Evolutionary conservation across 139 green algal genomes (phyloP), one percentile per base, ranked within the genome.

Genomic region (Chlorella sp.): DNA sequence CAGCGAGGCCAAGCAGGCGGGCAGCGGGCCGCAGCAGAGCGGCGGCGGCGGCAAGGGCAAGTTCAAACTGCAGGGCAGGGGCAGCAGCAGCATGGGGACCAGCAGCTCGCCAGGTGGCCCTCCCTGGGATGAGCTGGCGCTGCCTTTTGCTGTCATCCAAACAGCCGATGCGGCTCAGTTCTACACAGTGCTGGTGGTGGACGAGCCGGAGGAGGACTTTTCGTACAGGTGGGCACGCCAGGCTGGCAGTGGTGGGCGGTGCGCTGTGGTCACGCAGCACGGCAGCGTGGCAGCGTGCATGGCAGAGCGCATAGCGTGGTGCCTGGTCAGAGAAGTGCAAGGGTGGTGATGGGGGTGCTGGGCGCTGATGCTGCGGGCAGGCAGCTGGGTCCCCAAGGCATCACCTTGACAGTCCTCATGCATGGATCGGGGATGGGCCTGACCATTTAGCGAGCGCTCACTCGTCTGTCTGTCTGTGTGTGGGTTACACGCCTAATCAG

Each of bases 181-280:
- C 71, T 89, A 89, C 85, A 83, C 85, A 0, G 85, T 83, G 42
- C 85, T 89, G 5, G 28, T 89, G 3, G 53, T 89, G 21, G 85
- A 89, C 18, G 71, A 79, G 32, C 19, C 85, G 0, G 22, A 71
- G n/a, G 85, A 89, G 42, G 40, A 89, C 42, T 89, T 89, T 34
- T 39, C 32, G 2, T 48, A 71, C 85, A 83, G 85, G 71, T 89
- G 85, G 19, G 48, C 48, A 57, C 9, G 48, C 48, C 48, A 57
- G 48, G 48, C 48, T 57, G 48, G 48, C 48, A 57, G n/a, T 9
- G 48, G 48, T 57, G 48, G 48, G 48, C 48, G 9, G 7, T 9
- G 9, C 9, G 48, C 48, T 57, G 48, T 57, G 48, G 48, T 57
- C 48, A 57, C 9, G 48, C 48, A 57, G 48, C 48, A 57, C 48